phyloP scores from a whole-genome alignment of 2,329 filamentous ascomycete species.

The Fusarium secorum region DNA sequence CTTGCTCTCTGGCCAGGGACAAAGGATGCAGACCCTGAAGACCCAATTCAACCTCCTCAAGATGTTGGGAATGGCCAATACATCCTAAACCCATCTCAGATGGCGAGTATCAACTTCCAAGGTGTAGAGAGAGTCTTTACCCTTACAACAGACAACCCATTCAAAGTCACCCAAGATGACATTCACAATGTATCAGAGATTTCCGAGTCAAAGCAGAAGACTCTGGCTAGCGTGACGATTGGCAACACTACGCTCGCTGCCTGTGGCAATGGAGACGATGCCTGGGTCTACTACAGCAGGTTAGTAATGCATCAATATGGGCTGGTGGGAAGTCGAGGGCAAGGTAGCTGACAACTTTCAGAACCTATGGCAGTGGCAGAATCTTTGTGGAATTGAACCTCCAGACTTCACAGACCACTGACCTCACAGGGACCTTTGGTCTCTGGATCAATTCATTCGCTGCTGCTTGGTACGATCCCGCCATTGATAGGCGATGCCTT shows the following conservation, averaged over 20 bases:
- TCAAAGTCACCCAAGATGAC: background rate
- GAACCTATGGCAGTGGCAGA: background rate
- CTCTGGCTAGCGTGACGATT: accelerated
- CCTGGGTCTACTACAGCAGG: background rate
- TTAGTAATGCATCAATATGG: background rate
- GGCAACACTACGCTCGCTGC: background rate
- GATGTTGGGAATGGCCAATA: background rate
- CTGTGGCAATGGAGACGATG: accelerated
- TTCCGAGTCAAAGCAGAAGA: background rate
- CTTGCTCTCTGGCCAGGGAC: background rate
- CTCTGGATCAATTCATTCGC: background rate
- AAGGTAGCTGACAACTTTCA: background rate
- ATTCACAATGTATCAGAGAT: background rate
- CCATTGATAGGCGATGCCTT: accelerated
- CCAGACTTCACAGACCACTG: background rate
- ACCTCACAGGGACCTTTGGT: background rate
- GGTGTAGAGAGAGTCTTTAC: background rate
- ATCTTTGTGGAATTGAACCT: background rate
- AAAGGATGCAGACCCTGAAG: background rate
- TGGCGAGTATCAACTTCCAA: background rate
- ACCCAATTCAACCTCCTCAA: background rate
- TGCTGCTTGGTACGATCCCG: background rate
- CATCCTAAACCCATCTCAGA: background rate
- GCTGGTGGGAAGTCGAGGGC: background rate
- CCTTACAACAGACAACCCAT: background rate